These are phyloP conservation scores for Phoma sp. DNA, from an alignment of 2,329 filamentous ascomycete genomes.

Conservation along the genomic window DNA sequence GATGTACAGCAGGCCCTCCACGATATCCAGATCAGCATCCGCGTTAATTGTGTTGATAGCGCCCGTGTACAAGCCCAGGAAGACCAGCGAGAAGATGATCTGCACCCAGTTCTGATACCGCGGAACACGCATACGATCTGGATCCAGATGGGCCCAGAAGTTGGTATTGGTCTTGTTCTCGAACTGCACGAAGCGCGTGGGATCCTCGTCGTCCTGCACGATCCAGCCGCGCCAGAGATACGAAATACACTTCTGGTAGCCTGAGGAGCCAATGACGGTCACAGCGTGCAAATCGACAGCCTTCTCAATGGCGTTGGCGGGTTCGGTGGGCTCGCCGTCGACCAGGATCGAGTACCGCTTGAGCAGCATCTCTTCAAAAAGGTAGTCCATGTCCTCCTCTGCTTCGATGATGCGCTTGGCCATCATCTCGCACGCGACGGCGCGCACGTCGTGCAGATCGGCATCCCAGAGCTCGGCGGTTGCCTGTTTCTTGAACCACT, in stretches of 20 bases:
- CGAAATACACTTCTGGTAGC: conserved; percentile 93
- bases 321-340: conserved; percentile 72
- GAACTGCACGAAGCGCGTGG: conserved; percentile 88
- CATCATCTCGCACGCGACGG: conserved; percentile 85
- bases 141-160: conserved; percentile 85
- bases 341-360: conserved; percentile 85
- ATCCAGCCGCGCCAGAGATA: conserved; percentile 97
- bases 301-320: conserved; percentile 89
- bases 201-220: conserved; percentile 92
- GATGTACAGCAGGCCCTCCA: conserved; percentile 84
- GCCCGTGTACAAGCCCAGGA: conserved; percentile 81
- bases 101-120: conserved; percentile 91
- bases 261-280: conserved; percentile 84
- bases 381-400: conserved; percentile 78
- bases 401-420: conserved; percentile 88
- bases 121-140: conserved; percentile 91
- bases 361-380: conserved; percentile 81
- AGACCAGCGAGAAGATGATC: conserved; percentile 82
- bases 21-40: conserved; percentile 78
- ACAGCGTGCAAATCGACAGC: conserved; percentile 92
- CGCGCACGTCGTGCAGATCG: conserved; percentile 78
- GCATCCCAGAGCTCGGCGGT: conserved; percentile 88
- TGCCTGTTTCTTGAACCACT: conserved; percentile 82
- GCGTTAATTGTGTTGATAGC: conserved; percentile 95
- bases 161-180: conserved; percentile 77